Evolutionary conservation across 2,329 filamentous ascomycete genomes (phyloP).

Genomic region (Cladosporium sp.): DNA sequence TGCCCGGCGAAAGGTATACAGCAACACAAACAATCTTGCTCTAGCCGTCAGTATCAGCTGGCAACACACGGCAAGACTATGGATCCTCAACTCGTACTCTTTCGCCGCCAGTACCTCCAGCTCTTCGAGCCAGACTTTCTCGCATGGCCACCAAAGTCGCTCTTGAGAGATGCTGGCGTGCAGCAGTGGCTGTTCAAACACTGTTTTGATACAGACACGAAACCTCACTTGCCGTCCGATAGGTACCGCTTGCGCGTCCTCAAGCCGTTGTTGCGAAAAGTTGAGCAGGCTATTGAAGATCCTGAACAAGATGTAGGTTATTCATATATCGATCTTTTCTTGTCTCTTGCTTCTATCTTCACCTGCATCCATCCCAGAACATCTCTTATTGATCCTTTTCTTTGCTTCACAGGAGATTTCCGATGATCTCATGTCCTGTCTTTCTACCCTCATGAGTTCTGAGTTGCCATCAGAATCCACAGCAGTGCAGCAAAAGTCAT

Average conservation of each 20-base stretch:
- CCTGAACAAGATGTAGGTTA: constrained; percentile 81
- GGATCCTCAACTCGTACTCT: constrained; percentile 37
- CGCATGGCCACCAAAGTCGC: constrained; percentile 57
- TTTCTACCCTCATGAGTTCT: constrained; percentile 62
- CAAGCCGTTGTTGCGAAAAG: constrained; percentile 65
- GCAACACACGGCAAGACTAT: constrained; percentile 14
- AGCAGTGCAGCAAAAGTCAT: constrained; percentile 67
- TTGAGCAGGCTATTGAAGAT: constrained; percentile 72
- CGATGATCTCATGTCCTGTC: constrained; percentile 68
- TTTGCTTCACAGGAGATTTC: constrained; percentile 65
- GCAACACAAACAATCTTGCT: too few species aligned
- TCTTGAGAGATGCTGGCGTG: constrained; percentile 57
- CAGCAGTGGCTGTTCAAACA: constrained; percentile 64
- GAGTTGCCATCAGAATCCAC: constrained; percentile 61
- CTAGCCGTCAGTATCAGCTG: not conserved
- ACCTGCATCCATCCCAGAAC: constrained; percentile 19
- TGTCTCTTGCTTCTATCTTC: constrained; percentile 11
- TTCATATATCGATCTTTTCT: constrained; percentile 13
- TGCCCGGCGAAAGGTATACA: not conserved
- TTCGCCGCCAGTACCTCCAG: constrained; percentile 76
- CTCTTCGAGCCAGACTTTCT: constrained; percentile 59
- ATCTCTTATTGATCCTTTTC: constrained; percentile 5
- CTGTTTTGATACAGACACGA: constrained; percentile 59
- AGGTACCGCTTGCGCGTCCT: constrained; percentile 69
- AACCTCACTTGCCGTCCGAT: constrained; percentile 58